Conservation (phyloP, 2,329 filamentous ascomycete genomes). For the Ramichloridium luteum region DNA sequence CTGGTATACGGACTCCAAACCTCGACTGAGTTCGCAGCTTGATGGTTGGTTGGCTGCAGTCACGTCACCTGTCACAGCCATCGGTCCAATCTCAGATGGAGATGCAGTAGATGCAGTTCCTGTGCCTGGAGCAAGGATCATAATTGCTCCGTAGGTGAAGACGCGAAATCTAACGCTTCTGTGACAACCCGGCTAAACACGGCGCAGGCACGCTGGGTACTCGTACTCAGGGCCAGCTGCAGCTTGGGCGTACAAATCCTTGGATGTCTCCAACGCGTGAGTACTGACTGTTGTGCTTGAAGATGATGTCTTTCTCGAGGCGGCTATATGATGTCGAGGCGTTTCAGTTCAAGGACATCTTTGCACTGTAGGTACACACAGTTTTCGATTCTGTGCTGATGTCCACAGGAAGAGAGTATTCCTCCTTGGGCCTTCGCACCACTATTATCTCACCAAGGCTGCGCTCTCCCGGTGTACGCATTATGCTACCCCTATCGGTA, state of each 20-base stretch:
- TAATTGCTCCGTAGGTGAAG: slow-evolving; percentile 71
- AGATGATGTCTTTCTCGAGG: background rate
- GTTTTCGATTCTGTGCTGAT: slow-evolving; percentile 5
- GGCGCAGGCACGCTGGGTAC: slow-evolving; percentile 77
- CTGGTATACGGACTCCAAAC: slow-evolving; percentile 63
- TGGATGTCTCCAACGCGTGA: slow-evolving; percentile 66
- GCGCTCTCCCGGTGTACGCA: slow-evolving; percentile 60
- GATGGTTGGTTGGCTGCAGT: slow-evolving; percentile 63
- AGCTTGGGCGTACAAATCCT: slow-evolving; percentile 84
- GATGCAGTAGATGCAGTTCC: slow-evolving; percentile 43
- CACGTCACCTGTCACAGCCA: slow-evolving; percentile 50
- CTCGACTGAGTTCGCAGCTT: slow-evolving; percentile 54
- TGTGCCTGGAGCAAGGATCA: slow-evolving; percentile 60
- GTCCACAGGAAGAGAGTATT: slow-evolving; percentile 65
- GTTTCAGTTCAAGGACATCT: background rate
- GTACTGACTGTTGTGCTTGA: slow-evolving; percentile 17
- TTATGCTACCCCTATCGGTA: slow-evolving; percentile 64
- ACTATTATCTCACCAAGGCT: slow-evolving; percentile 64
- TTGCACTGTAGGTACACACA: background rate
- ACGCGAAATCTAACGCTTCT: background rate
- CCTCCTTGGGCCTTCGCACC: slow-evolving; percentile 84
- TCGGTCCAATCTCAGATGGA: slow-evolving; percentile 36
- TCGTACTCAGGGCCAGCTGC: slow-evolving; percentile 82
- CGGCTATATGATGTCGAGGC: background rate
- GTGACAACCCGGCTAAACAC: slow-evolving; percentile 2